phyloP scores from a whole-genome alignment of 2,329 filamentous ascomycete species.

The Trichoderma aggressivum region DNA sequence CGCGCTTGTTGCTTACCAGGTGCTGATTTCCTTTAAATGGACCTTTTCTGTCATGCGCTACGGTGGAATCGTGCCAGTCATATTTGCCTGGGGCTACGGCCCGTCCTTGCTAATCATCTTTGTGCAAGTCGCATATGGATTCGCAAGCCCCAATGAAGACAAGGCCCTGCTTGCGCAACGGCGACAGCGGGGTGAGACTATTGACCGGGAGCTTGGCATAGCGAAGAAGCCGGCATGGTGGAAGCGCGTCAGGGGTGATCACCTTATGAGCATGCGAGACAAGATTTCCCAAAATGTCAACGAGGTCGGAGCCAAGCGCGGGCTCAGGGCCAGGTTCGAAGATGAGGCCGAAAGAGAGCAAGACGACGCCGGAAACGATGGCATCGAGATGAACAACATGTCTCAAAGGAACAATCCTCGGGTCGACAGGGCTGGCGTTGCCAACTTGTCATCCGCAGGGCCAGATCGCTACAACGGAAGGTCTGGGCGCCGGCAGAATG shows the following conservation, averaged over 20 bases:
- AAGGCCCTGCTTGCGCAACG: constrained; percentile 63
- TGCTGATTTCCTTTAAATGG: constrained; percentile 57
- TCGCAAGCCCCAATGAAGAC: constrained; percentile 67
- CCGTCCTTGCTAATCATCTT: constrained; percentile 56
- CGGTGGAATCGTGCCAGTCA: constrained; percentile 48
- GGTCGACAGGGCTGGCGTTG: constrained; percentile 31
- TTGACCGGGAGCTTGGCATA: constrained; percentile 60
- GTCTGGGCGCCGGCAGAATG: constrained; percentile 43
- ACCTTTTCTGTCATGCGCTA: constrained; percentile 56
- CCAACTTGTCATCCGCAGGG: constrained; percentile 27
- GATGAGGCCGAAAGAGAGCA: constrained; percentile 34
- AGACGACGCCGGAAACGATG: constrained; percentile 26
- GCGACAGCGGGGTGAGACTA: constrained; percentile 49
- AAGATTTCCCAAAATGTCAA: constrained; percentile 53
- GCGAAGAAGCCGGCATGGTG: constrained; percentile 65
- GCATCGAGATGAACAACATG: constrained; percentile 40
- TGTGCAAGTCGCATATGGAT: constrained; percentile 54
- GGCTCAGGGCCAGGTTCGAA: constrained; percentile 42
- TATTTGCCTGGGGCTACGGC: constrained; percentile 62
- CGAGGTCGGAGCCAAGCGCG: constrained; percentile 49
- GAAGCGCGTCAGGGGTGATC: constrained; percentile 50
- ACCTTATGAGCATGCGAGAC: constrained; percentile 46
- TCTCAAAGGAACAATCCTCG: constrained; percentile 30
- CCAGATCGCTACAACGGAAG: constrained; percentile 38
- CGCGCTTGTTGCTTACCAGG: constrained; percentile 57